Percentiles rank a stretch among this genome's conserved stretches.
These are phyloP conservation scores for Ceratocystis colombiana DNA, from an alignment of 2,329 filamentous ascomycete genomes.

Conservation along the genomic window DNA sequence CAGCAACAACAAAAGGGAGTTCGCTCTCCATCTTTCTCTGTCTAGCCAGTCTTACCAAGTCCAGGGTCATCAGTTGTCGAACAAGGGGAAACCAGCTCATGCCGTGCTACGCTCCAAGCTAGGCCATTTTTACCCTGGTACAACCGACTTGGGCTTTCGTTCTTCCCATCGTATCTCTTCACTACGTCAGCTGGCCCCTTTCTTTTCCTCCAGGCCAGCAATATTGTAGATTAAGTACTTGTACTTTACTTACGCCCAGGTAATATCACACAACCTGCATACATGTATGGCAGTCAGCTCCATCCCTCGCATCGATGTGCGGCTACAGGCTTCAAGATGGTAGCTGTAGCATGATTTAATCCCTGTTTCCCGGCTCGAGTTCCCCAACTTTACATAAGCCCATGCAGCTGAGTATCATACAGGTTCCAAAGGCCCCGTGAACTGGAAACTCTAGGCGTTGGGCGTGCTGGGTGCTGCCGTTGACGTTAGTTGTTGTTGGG, in stretches of 20 bases:
- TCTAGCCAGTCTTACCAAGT: not conserved
- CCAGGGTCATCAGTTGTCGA: not conserved
- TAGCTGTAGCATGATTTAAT: not conserved
- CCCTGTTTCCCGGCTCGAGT: not conserved
- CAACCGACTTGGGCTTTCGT: not conserved
- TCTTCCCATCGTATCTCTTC: not conserved
- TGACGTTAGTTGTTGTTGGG: not conserved
- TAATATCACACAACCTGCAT: not conserved
- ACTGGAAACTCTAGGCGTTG: not conserved
- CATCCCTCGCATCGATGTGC: not conserved
- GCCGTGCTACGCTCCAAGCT: constrained; percentile 6
- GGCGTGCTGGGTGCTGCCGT: not conserved
- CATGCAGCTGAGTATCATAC: not conserved
- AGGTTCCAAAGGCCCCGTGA: not conserved
- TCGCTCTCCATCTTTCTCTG: not conserved
- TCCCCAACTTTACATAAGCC: not conserved
- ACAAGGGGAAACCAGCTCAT: constrained; percentile 1
- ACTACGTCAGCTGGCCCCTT: not conserved
- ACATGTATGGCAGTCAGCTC: constrained; percentile 3
- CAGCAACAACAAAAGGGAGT: not conserved
- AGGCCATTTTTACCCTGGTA: not conserved
- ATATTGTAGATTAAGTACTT: not conserved
- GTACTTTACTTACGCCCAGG: not conserved
- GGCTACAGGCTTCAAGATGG: not conserved
- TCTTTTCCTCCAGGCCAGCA: no score